Evolutionary conservation across 768 basidiomycete genomes (phyloP), one percentile per base, ranked within the genome.

Genomic region (Panaeolus papilionaceus): DNA sequence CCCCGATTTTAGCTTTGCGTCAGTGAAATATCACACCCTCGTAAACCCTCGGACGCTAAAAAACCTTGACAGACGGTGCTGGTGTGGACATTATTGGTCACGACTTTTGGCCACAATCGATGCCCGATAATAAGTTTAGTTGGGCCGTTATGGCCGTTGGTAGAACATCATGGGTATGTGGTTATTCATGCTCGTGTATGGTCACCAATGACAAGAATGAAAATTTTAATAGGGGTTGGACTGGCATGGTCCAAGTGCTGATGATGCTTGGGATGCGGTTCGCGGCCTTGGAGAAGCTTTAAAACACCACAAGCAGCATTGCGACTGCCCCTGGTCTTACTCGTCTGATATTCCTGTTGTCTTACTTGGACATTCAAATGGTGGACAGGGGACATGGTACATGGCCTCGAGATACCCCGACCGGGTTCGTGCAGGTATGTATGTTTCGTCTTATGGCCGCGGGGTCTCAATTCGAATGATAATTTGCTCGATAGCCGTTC

Each of bases 361-460:
- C n/a, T 73, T 95, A n/a, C 80, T 95, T 39, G 95, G 96, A 0
- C 95, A 98, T 75, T 96, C 95, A 2, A 98, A 98, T 75, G 95
- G 95, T 37, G 95, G 95, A 12, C 96, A 96, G 77, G 95, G 95
- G 0, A 83, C 90, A 2, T 95, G 94, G 92, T 90, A 94, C 75
- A 73, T 92, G 18, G 88, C 92, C 14, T 85, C 89, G 33, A 82
- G 92, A 69, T 92, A 86, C 76, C 95, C 96, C 0, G 94, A 96
- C 75, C 83, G 85, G 64, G 86, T 92, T 11, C 71, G 89, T 9
- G 90, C 85, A 63, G 87, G 90, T 90, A 68, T 62, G 79, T 71
- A 28, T 66, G 66, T 44, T 62, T 23, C n/a, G 28, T 12, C 49
- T 47, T 62, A 6, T 49, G 16, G 7, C 23, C 28, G 1, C 2